These are phyloP conservation scores for Allium fistulosum DNA, from an alignment of 106 monocot genomes.

Conservation along the genomic window DNA sequence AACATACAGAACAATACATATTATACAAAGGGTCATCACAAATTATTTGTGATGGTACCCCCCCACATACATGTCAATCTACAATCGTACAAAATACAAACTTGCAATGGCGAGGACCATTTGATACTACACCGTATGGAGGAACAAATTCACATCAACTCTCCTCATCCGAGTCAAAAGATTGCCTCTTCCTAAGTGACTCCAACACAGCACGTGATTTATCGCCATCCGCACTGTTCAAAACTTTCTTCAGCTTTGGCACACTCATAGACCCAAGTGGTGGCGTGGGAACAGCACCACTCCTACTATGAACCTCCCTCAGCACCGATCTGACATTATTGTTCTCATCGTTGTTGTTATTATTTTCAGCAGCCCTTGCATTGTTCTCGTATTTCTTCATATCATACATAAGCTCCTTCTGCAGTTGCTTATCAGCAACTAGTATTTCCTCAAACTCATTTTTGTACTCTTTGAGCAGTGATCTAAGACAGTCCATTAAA, in stretches of 20 bases:
- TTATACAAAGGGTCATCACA: too few species aligned
- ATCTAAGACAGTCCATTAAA: conserved; percentile 79
- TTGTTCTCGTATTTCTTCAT: conserved; percentile 76
- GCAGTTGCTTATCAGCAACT: conserved; percentile 90
- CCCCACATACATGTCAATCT: too few species aligned
- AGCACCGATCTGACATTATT: conserved; percentile 41
- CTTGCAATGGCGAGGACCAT: too few species aligned
- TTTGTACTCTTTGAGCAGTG: conserved; percentile 87
- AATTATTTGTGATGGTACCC: too few species aligned
- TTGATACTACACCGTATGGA: too few species aligned
- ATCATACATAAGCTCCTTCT: conserved; percentile 90
- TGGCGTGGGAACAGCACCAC: conserved; percentile 29
- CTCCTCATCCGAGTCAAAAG: conserved; percentile 53
- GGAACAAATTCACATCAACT: not conserved
- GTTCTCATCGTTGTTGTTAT: not conserved
- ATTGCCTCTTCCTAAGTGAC: conserved; percentile 36
- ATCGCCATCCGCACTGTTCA: not conserved
- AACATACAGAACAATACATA: too few species aligned
- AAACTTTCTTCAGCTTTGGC: conserved; percentile 38
- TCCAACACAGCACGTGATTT: conserved; percentile 22
- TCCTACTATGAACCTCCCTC: conserved; percentile 28
- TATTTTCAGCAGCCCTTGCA: conserved; percentile 25
- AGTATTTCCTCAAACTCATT: conserved; percentile 91
- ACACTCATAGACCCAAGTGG: conserved; percentile 47
- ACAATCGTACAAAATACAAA: too few species aligned